These are phyloP conservation scores for Geotrichum candidum DNA, from an alignment of 1,139 yeast genomes.

Conservation along the genomic window DNA sequence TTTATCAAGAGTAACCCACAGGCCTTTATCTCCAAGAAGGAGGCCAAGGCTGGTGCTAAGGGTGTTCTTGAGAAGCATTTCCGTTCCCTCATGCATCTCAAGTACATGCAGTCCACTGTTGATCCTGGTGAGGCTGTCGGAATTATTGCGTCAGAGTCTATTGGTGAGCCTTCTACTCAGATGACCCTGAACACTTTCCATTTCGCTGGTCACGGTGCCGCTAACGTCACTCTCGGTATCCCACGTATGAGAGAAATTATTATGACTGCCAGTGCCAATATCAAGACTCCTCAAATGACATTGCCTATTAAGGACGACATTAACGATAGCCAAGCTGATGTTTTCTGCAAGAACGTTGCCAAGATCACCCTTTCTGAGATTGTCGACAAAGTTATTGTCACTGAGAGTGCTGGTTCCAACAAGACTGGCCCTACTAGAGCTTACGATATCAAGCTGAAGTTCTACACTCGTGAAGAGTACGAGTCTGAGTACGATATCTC, in stretches of 20 bases:
- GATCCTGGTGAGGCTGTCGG: slow-evolving; percentile 99
- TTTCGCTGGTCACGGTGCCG: slow-evolving; percentile 99
- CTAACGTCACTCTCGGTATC: slow-evolving; percentile 97
- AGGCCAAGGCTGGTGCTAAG: slow-evolving; percentile 35
- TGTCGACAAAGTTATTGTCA: slow-evolving; percentile 75
- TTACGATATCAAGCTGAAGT: slow-evolving; percentile 65
- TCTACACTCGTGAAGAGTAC: slow-evolving; percentile 74
- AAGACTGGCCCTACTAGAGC: slow-evolving; percentile 60
- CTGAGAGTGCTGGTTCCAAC: slow-evolving; percentile 68
- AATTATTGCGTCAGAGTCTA: slow-evolving; percentile 94
- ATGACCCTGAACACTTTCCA: slow-evolving; percentile 99
- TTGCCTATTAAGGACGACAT: slow-evolving; percentile 78
- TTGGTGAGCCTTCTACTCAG: slow-evolving; percentile 99
- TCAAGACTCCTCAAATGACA: slow-evolving; percentile 97
- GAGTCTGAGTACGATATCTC: slow-evolving; percentile 82
- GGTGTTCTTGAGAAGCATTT: slow-evolving; percentile 77
- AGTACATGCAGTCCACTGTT: slow-evolving; percentile 91
- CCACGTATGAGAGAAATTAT: slow-evolving; percentile 99
- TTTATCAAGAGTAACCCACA: slow-evolving; percentile 51
- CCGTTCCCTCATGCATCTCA: slow-evolving; percentile 94
- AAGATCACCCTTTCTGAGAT: slow-evolving; percentile 82
- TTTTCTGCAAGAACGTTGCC: slow-evolving; percentile 88
- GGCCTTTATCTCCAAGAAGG: slow-evolving; percentile 48
- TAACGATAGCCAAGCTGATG: slow-evolving; percentile 78
- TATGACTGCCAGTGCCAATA: slow-evolving; percentile 94